phyloP scores from a whole-genome alignment of 148 eudicot genomes.

The Arbutus unedo region DNA sequence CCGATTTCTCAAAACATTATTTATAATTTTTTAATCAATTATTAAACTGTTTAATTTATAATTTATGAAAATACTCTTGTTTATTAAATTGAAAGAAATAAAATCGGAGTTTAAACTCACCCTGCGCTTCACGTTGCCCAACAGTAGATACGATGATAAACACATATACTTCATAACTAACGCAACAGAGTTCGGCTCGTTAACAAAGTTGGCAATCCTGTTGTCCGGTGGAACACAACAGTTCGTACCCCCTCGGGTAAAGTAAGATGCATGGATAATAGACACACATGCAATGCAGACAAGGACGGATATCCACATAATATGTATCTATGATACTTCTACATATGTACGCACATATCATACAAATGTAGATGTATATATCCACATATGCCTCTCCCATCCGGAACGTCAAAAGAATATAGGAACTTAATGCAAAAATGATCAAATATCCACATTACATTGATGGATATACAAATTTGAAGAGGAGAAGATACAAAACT shows the following conservation, averaged over 20 bases:
- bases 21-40: too few relatives aligned
- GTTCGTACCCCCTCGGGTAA: background rate
- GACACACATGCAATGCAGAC: background rate
- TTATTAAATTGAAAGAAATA: too few relatives aligned
- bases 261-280: background rate
- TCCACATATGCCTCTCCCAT: background rate
- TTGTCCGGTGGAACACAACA: background rate
- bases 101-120: conserved; percentile 10
- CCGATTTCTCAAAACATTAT: too few relatives aligned
- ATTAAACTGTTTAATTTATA: too few relatives aligned
- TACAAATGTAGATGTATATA: background rate
- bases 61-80: too few relatives aligned
- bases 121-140: conserved; percentile 30
- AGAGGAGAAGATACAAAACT: background rate
- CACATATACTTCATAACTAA: background rate
- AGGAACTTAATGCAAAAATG: background rate
- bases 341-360: background rate
- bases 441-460: background rate
- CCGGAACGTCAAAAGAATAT: background rate
- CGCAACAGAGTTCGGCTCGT: background rate
- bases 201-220: background rate
- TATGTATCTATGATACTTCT: too few relatives aligned
- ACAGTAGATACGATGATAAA: background rate
- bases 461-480: background rate
- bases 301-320: background rate